Base-by-base conservation (phyloP, 495 filamentous ascomycete species). In the Gamarada debralockiae region DNA sequence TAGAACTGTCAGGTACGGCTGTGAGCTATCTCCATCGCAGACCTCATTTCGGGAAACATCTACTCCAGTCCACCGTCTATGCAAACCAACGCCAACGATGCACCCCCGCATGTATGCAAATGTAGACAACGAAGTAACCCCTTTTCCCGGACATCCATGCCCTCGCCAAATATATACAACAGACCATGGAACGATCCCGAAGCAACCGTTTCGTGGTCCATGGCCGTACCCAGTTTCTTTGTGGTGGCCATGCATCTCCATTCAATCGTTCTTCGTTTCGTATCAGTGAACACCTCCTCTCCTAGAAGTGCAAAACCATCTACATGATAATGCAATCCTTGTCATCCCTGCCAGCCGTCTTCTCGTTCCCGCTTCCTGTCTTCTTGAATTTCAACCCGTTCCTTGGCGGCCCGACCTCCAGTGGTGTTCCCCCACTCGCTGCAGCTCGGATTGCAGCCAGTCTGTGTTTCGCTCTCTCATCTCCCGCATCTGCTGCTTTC, bases 401-500 rank as follows among this genome's bases (percentile, higher is more conserved):
- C 48, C 72, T 71, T 10, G 55, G 56, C 7, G 75, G 55, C 9
- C 67, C 67, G 20, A 68, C 74, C 10, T 77, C 73, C 31, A 76
- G 75, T 3, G 80, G 75, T 22, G 70, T 75, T 9, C 79, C 80
- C 6, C 92, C 93, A 34, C 86, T 85, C 13, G 89, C 87, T 13
- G 95, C 93, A 0, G 87, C 87, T 18, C 83, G 80, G 54, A 99
- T 97, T 8, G 89, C 85, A 29, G 87, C 85, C 22, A 99, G 76
- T 3, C 93, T 80, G 52, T 90, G 84, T 63, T 86, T 90, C 15
- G 93, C 93, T 17, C 90, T 81, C 60, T 90, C 86, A 57, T 97
- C 92, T 38, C 92, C 93, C 38, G 90, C 84, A 52, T 95, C 93
- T 9, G 93, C 95, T 2, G 93, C 92, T 67, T 87, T 87, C 47